These are phyloP conservation scores for Chalciporus piperatus DNA, from an alignment of 768 basidiomycete species.

Conservation along the genomic window DNA sequence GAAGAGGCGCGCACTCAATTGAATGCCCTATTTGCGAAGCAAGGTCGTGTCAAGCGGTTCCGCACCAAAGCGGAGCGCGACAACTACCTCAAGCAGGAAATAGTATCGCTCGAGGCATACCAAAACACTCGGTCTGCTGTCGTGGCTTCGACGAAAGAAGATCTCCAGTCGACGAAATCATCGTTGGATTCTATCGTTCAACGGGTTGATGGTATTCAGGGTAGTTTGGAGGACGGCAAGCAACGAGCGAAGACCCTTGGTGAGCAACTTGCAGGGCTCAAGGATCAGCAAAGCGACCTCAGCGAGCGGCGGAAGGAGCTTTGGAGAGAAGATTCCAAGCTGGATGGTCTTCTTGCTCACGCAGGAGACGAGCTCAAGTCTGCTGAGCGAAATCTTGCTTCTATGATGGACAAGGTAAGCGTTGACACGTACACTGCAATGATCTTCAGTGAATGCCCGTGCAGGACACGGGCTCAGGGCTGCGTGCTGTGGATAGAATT, in stretches of 20 bases:
- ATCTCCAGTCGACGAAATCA: slow-evolving; percentile 46
- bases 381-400: slow-evolving; percentile 73
- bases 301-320: slow-evolving; percentile 85
- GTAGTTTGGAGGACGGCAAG: slow-evolving; percentile 64
- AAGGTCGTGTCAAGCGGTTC: slow-evolving; percentile 85
- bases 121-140: slow-evolving; percentile 53
- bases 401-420: slow-evolving; percentile 94
- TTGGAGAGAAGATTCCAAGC: slow-evolving; percentile 93
- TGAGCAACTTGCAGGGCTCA: slow-evolving; percentile 58
- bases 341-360: slow-evolving; percentile 72
- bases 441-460: not conserved
- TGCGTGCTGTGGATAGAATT: slow-evolving; percentile 83
- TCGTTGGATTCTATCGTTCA: slow-evolving; percentile 57
- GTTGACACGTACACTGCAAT: not conserved
- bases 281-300: slow-evolving; percentile 65
- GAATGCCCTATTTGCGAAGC: slow-evolving; percentile 80
- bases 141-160: slow-evolving; percentile 49
- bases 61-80: slow-evolving; percentile 82
- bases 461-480: slow-evolving; percentile 88
- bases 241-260: slow-evolving; percentile 52
- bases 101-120: slow-evolving; percentile 64
- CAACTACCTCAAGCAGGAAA: slow-evolving; percentile 75
- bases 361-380: slow-evolving; percentile 78
- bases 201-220: slow-evolving; percentile 53
- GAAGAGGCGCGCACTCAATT: slow-evolving; percentile 74